Conservation (phyloP, 108 stramenopile species). For the Conticribra weissflogii region DNA sequence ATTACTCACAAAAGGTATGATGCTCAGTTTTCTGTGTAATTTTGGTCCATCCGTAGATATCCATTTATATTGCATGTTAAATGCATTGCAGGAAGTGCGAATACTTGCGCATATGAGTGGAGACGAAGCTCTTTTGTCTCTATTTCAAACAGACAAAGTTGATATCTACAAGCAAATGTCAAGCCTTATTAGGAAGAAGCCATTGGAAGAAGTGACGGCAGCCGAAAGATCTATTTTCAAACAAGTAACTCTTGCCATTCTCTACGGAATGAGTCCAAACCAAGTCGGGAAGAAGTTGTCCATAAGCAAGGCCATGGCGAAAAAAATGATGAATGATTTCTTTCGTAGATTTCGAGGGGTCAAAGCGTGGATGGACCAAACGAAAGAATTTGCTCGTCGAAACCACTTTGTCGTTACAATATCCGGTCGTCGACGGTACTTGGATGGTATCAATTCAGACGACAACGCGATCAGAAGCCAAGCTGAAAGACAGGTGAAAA, state of each 20-base stretch:
- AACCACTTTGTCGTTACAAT: conserved; percentile 44
- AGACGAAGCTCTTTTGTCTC: conserved; percentile 46
- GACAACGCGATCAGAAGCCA: conserved; percentile 38
- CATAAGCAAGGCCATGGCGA: conserved; percentile 38
- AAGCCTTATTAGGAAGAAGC: conserved; percentile 43
- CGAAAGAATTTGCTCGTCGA: conserved; percentile 25
- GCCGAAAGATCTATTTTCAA: conserved; percentile 59
- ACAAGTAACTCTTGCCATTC: conserved; percentile 55
- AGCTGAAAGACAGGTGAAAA: conserved; percentile 64
- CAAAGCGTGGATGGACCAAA: conserved; percentile 47
- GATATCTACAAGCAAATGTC: conserved; percentile 70
- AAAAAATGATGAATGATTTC: conserved; percentile 51
- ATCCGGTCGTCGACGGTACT: conserved; percentile 42
- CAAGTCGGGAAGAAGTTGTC: conserved; percentile 56
- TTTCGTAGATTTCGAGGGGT: conserved; percentile 50
- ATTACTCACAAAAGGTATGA: conserved; percentile 72
- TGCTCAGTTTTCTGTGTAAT: too few species aligned
- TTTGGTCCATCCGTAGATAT: too few species aligned
- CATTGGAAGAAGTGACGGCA: conserved; percentile 32
- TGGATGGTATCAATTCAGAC: conserved; percentile 52
- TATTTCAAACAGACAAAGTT: conserved; percentile 38
- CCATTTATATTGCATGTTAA: too few species aligned
- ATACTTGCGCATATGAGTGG: conserved; percentile 62
- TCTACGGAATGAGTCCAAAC: conserved; percentile 63
- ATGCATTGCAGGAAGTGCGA: conserved; percentile 66